Evolutionary conservation across 441 rosid species (phyloP), one percentile per base, ranked within the genome.

Genomic region (Isatis lusitanica): DNA sequence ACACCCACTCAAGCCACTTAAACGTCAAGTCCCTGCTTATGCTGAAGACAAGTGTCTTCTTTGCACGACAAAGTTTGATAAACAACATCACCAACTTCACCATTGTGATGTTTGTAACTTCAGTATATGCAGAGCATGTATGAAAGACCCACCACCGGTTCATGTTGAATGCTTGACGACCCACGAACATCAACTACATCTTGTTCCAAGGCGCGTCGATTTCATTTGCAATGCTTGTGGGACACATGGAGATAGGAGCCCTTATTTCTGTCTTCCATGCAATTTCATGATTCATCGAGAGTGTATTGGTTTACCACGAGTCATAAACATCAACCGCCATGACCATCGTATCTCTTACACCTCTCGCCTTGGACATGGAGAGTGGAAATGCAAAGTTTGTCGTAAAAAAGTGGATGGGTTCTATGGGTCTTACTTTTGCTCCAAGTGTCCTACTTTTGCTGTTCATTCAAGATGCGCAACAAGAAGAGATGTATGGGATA

Each of bases 211-310:
- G n/a, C n/a, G n/a, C n/a, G n/a, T n/a, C n/a, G n/a, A n/a, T n/a
- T n/a, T n/a, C n/a, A n/a, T n/a, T n/a, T n/a, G n/a, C n/a, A 15
- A 44, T 43, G 47, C 82, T 43, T 89, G 89, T 74, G 66, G 85
- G 39, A 85, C 79, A 31, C 82, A 73, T 56, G 70, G 79, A 60
- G 82, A 81, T 15, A 26, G 30, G 0, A 58, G 63, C 30, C 63
- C 44, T 35, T 78, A 84, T 82, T 85, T 85, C 47, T 24, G 85
- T 74, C 26, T 63, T 38, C 5, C 8, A 12, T 69, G 79, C 70
- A 40, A 69, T 36, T 63, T 67, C 40, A 16, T 52, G 38, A 47
- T 68, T 13, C 78, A 68, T 55, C 40, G 43, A 5, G 5, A 33
- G 2, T 24, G 58, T 6, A 52, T 52, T 2, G 62, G 5, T 33